These are phyloP conservation scores for Noccaea bulbosa DNA, from an alignment of 345 rosid species.

Conservation along the genomic window DNA sequence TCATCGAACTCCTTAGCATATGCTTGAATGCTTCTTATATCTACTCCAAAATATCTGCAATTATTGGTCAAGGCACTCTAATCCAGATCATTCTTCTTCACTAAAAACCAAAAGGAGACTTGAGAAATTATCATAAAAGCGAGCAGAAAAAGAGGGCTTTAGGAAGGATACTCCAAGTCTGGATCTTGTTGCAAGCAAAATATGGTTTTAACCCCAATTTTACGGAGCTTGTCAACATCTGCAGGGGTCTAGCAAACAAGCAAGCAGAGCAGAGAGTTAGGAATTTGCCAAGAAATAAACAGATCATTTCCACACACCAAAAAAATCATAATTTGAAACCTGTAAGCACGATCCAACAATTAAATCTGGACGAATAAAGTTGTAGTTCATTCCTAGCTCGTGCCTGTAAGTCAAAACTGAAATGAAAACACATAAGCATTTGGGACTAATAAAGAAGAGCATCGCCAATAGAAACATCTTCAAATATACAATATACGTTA, in stretches of 20 bases:
- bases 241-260: slow-evolving; percentile 62
- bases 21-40: slow-evolving; percentile 73
- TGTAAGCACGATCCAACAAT: slow-evolving; percentile 97
- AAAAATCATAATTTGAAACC: slow-evolving; percentile 45
- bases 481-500: background rate
- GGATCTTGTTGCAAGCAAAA: slow-evolving; percentile 94
- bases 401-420: slow-evolving; percentile 94
- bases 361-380: slow-evolving; percentile 82
- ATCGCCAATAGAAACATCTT: background rate
- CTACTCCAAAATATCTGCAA: slow-evolving; percentile 89
- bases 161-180: slow-evolving; percentile 88
- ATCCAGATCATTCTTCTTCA: slow-evolving; percentile 1
- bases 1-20: slow-evolving; percentile 60
- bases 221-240: slow-evolving; percentile 85
- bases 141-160: background rate
- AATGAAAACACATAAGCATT: slow-evolving; percentile 34
- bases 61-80: slow-evolving; percentile 49
- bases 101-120: background rate
- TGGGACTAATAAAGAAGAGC: background rate
- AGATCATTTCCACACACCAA: background rate
- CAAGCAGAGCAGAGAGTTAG: slow-evolving; percentile 22
- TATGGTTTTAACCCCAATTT: slow-evolving; percentile 86
- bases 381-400: slow-evolving; percentile 91
- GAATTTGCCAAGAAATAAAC: background rate
- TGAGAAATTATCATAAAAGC: background rate